These are phyloP conservation scores for Hypoxylon crocopeplum DNA, from an alignment of 495 filamentous ascomycete species.

Conservation along the genomic window DNA sequence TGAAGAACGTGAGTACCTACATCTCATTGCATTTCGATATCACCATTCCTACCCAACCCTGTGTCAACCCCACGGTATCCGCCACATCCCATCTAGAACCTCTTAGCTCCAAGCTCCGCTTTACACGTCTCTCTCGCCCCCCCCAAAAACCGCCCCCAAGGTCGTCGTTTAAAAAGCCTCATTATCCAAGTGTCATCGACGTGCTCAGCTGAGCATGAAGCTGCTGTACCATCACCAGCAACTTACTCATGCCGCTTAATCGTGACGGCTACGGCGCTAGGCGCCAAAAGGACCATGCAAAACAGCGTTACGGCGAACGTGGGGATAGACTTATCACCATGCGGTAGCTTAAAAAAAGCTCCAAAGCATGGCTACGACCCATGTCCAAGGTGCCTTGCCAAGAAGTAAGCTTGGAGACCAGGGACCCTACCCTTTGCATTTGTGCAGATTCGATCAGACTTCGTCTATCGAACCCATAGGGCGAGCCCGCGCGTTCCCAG, in stretches of 20 bases:
- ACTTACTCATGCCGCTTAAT: slow-evolving; percentile 10
- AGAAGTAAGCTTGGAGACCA: slow-evolving; percentile 24
- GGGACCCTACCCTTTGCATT: slow-evolving; percentile 24
- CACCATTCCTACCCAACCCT: slow-evolving; percentile 32
- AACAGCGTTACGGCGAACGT: slow-evolving; percentile 9
- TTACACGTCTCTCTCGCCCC: background rate
- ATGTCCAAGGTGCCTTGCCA: slow-evolving; percentile 20
- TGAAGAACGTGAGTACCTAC: slow-evolving; percentile 85
- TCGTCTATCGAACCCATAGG: slow-evolving; percentile 35
- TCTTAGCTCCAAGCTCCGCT: slow-evolving; percentile 5
- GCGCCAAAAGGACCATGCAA: slow-evolving; percentile 12
- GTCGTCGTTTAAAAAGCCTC: slow-evolving; percentile 3
- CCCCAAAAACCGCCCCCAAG: slow-evolving; percentile 6
- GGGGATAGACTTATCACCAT: slow-evolving; percentile 26
- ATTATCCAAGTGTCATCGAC: slow-evolving; percentile 3
- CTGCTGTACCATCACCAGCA: background rate
- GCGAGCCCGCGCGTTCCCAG: slow-evolving; percentile 14
- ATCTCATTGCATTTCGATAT: slow-evolving; percentile 28
- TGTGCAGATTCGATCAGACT: slow-evolving; percentile 32
- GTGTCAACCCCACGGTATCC: slow-evolving; percentile 32
- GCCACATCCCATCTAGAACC: slow-evolving; percentile 18
- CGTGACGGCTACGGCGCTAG: slow-evolving; percentile 9
- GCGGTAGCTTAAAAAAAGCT: slow-evolving; percentile 14
- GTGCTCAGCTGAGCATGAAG: background rate
- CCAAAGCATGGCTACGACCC: slow-evolving; percentile 21